Percentiles rank a stretch among this genome's conserved stretches.
These are phyloP conservation scores for Ophiostoma sp. DNA, from an alignment of 2,329 filamentous ascomycete species.

Conservation along the genomic window DNA sequence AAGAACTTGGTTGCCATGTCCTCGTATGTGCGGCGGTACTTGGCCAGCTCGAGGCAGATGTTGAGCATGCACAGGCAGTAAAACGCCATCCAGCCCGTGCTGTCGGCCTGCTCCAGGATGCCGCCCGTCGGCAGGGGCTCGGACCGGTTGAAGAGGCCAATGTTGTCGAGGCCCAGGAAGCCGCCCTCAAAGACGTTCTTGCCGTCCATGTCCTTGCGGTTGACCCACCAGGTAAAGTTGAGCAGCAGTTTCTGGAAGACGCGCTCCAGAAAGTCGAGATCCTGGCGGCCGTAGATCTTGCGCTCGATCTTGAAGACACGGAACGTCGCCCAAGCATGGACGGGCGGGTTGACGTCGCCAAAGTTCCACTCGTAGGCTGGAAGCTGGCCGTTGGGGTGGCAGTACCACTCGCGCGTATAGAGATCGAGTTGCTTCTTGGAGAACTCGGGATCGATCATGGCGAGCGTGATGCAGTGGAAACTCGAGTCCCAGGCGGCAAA, in stretches of 20 bases:
- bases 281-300: conserved; percentile 91
- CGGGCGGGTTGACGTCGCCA: conserved; percentile 91
- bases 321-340: conserved; percentile 95
- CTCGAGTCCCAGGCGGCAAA: conserved; percentile 97
- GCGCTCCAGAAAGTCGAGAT: conserved; percentile 89
- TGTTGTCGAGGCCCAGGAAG: conserved; percentile 93
- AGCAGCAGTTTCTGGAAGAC: conserved; percentile 94
- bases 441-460: conserved; percentile 97
- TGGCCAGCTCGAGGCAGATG: conserved; percentile 89
- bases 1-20: conserved; percentile 98
- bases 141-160: conserved; percentile 93
- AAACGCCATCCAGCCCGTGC: conserved; percentile 98
- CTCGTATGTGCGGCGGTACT: conserved; percentile 91
- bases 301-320: conserved; percentile 96
- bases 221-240: conserved; percentile 99
- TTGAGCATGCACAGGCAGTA: conserved; percentile 96
- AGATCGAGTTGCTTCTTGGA: conserved; percentile 97
- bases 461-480: conserved; percentile 91
- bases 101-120: conserved; percentile 91
- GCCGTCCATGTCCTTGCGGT: conserved; percentile 86
- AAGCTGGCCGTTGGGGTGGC: conserved; percentile 93
- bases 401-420: conserved; percentile 97
- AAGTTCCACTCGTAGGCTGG: conserved; percentile 97
- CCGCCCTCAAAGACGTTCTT: conserved; percentile 98
- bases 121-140: conserved; percentile 91